Evolutionary conservation across 108 stramenopile species (phyloP).

Genomic region (Ochromonas danica): DNA sequence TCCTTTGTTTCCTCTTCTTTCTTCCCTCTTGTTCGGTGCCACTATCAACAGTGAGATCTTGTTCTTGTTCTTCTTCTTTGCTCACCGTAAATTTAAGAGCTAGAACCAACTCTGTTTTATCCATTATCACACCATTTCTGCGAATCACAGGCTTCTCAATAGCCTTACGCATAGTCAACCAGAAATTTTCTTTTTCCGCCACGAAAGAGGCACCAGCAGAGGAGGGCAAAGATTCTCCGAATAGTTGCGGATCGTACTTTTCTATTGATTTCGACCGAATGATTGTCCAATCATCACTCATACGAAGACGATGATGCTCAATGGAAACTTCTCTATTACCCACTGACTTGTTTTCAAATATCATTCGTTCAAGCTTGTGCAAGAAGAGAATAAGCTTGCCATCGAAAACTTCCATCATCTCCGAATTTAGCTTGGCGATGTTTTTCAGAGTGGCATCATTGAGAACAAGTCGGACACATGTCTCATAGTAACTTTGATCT

Average conservation of each 20-base stretch:
- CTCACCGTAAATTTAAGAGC: background rate
- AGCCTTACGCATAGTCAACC: background rate
- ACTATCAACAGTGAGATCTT: background rate
- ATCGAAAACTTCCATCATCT: conserved; percentile 13
- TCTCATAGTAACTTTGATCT: background rate
- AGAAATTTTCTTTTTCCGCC: background rate
- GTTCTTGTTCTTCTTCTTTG: background rate
- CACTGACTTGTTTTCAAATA: background rate
- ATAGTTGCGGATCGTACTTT: too few relatives aligned
- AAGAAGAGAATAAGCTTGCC: background rate
- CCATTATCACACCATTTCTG: background rate
- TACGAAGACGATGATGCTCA: too few relatives aligned
- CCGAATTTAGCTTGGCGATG: background rate
- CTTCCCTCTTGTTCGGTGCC: too few relatives aligned
- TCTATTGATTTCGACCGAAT: too few relatives aligned
- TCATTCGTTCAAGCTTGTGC: background rate
- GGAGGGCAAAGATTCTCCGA: too few relatives aligned
- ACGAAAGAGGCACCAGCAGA: background rate
- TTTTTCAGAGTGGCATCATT: background rate
- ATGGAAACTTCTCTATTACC: too few relatives aligned
- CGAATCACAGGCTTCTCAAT: background rate
- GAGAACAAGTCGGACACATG: background rate
- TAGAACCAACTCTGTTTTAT: background rate
- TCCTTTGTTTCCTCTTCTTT: too few relatives aligned
- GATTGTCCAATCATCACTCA: too few relatives aligned